Percentiles rank a stretch among this genome's conserved stretches.
These are phyloP conservation scores for Entophlyctis luteolus DNA, from an alignment of 192 early-diverging fungal genomes.

Conservation along the genomic window DNA sequence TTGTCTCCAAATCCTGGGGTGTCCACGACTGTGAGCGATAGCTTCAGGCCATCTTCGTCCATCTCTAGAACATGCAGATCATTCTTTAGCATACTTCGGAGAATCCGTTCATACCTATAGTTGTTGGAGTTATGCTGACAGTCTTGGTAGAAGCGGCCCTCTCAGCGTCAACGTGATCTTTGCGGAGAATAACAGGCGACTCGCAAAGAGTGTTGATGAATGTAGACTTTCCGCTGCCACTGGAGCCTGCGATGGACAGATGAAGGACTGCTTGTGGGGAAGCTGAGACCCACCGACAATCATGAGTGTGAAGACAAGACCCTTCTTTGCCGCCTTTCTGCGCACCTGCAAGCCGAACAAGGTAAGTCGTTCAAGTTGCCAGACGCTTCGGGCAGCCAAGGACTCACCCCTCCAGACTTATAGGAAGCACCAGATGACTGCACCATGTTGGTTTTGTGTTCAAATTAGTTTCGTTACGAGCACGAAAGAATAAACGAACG, in stretches of 20 bases:
- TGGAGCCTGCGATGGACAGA: no score
- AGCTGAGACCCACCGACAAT: constrained; percentile 45
- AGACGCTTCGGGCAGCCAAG: neutral
- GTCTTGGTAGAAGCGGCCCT: constrained; percentile 65
- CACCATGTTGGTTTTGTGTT: no score
- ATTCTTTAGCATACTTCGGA: neutral
- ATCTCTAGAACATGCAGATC: constrained; percentile 60
- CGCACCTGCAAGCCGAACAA: constrained; percentile 32
- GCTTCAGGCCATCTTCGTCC: constrained; percentile 97
- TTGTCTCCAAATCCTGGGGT: constrained; percentile 83
- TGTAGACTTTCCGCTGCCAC: constrained; percentile 59
- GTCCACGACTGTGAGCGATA: constrained; percentile 95
- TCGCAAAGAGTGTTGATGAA: constrained; percentile 69
- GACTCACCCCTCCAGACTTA: constrained; percentile 19
- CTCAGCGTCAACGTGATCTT: constrained; percentile 61
- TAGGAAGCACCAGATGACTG: constrained; percentile 9
- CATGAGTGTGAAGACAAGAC: constrained; percentile 75
- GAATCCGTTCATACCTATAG: constrained; percentile 44
- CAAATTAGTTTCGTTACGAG: no score
- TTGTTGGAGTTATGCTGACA: constrained; percentile 48
- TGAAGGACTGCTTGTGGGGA: no score
- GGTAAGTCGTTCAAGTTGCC: no score
- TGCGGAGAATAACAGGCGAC: constrained; percentile 73
- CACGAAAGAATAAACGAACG: no score
- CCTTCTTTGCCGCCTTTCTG: constrained; percentile 94